Base-by-base conservation (phyloP, 2,329 filamentous ascomycete species). In the Calonectria naviculata region DNA sequence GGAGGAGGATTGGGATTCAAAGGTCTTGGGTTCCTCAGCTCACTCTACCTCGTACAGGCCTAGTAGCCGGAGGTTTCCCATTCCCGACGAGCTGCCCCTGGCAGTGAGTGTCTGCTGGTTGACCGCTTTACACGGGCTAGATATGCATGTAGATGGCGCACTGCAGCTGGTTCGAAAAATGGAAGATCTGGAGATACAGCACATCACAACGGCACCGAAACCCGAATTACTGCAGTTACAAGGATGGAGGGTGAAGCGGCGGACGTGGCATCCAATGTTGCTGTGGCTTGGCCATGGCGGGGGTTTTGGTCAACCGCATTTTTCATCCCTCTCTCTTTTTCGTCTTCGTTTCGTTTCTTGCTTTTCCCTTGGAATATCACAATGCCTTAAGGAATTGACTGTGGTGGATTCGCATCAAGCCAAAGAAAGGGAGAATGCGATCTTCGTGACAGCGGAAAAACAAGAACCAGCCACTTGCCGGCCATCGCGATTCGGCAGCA, bases 201-300 rank as follows among this genome's bases (percentile, higher is more conserved):
- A 56, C 58, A 52, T 62, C 56, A 62, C 54, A 62, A 54, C 58
- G 42, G 41, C n/a, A 28, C 47, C 49, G 31, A 41, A 38, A 15
- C 17, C 54, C 54, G 54, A 26, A 41, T 24, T 65, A 36, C 52
- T 65, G 54, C 61, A 49, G 41, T 49, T 61, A 36, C 67, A 70
- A 54, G 67, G 67, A 68, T 64, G 38, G 29, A 34, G 21, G 47
- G 63, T 68, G 67, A 52, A 58, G 60, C 67, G 24, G 52, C 36
- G 36, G 62, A 70, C 67, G 67, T 66, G 67, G 54, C 67, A 70
- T 66, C 28, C 67, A 63, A 47, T 62, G 36, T 56, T 44, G 41
- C 38, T 62, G 67, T 58, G 54, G 56, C 63, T 54, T 63, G 26
- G 28, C 17, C 54, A 60, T 54, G 36, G 63, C 44, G 52, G 31